Evolutionary conservation across 306 rosid genomes (phyloP).

Genomic region (Lathyrus oleraceus): DNA sequence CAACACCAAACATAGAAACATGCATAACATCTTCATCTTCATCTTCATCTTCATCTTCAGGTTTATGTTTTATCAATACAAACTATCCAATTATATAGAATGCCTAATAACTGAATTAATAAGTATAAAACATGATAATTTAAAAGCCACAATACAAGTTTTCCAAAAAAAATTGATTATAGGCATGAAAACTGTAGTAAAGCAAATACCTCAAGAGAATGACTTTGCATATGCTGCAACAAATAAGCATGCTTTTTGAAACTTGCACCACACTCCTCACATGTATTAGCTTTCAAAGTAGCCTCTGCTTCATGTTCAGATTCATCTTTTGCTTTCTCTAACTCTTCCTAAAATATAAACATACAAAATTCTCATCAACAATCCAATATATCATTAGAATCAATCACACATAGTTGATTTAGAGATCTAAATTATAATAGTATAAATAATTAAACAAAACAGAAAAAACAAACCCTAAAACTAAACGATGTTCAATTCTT

Average conservation of each 20-base stretch:
- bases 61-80: not conserved
- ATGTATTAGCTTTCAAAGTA: slow-evolving; percentile 43
- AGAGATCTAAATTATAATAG: not conserved
- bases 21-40: not conserved
- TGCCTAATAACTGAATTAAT: not conserved
- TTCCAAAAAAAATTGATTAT: too few species aligned
- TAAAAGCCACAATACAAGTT: not conserved
- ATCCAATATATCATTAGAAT: not conserved
- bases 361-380: slow-evolving; percentile 1
- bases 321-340: slow-evolving; percentile 39
- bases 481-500: not conserved
- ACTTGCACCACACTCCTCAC: slow-evolving; percentile 66
- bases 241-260: slow-evolving; percentile 77
- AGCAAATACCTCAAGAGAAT: slow-evolving; percentile 70
- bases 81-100: not conserved
- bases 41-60: too few species aligned
- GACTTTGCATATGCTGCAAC: slow-evolving; percentile 82
- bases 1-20: not conserved
- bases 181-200: too few species aligned
- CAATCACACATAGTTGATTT: not conserved
- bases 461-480: not conserved
- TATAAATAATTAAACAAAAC: not conserved
- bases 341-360: slow-evolving; percentile 50
- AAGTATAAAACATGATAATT: not conserved
- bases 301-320: slow-evolving; percentile 26